Evolutionary conservation across 1,284 basidiomycete species (phyloP), one percentile per base, ranked within the genome.

Genomic region (Puccinia triticina): DNA sequence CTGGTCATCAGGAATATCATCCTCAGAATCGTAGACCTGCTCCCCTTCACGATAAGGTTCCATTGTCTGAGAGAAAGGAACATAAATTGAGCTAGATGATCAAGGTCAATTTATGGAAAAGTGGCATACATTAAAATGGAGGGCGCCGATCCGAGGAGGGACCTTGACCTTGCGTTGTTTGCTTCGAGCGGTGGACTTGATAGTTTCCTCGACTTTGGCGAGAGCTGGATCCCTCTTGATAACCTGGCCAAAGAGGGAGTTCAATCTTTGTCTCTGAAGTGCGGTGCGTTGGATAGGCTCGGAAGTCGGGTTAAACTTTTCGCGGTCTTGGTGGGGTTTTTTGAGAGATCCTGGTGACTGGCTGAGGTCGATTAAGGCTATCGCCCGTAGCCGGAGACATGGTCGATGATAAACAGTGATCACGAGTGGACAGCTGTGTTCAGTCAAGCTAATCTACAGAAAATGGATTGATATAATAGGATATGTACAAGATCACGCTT

Each of bases 391-490:
- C 10, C 64, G 32, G 29, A 66, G 64, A 66, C 64, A 66, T 14
- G 64, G 2, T 16, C 64, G 64, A 66, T 66, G 32, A 7, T 37
- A 43, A 18, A 66, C 64, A 26, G 64, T 66, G 8, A 66, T 34
- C 29, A 37, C 8, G 21, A 66, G 5, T 64, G 14, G 5, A 5
- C 59, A 64, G 26, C 14, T 29, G 26, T 64, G 26, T 26, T 64
- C 59, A n/a, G 59, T 32, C 34, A 64, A 29, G 59, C 59, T 64
- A 26, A 64, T 64, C 59, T 64, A 34, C 8, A 61, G 32, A 61
- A 34, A 61, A 61, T 3, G 32, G 59, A 61, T 12, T 26, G 32
- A 26, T 26, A 29, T 11, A 57, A 57, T n/a, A 21, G 26, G n/a
- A n/a, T n/a, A n/a, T n/a, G n/a, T n/a, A n/a, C n/a, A 53, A 53